phyloP scores from a whole-genome alignment of 495 filamentous ascomycete species.

The Trichocladium antarcticum region DNA sequence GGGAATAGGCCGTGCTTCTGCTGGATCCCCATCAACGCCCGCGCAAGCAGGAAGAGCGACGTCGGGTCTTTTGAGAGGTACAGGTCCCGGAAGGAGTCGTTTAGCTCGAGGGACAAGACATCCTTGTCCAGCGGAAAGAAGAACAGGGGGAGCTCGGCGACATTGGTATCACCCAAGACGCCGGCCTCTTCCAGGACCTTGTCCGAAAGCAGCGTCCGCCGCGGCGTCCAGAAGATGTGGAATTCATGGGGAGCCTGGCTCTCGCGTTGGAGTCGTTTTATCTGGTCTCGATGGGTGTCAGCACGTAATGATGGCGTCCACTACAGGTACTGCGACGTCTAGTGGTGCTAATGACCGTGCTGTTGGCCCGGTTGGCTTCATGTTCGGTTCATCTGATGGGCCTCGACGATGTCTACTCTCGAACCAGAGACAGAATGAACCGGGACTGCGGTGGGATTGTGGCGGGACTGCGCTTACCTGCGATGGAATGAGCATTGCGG shows the following conservation, averaged over 20 bases:
- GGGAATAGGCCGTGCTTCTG: constrained; percentile 88
- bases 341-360: constrained; percentile 16
- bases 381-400: constrained; percentile 18
- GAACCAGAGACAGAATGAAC: constrained; percentile 13
- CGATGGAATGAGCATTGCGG: constrained; percentile 67
- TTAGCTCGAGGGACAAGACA: constrained; percentile 80
- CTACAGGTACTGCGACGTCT: background rate
- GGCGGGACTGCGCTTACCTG: constrained; percentile 51
- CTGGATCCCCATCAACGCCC: constrained; percentile 92
- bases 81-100: constrained; percentile 74
- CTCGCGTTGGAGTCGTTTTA: constrained; percentile 75
- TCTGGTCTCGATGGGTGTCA: constrained; percentile 58
- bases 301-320: constrained; percentile 18
- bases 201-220: constrained; percentile 83
- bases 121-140: constrained; percentile 90
- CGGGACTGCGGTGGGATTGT: background rate
- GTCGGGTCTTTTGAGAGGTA: constrained; percentile 89
- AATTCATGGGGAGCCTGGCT: constrained; percentile 87
- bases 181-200: constrained; percentile 87
- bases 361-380: constrained; percentile 15
- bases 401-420: constrained; percentile 20
- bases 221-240: constrained; percentile 83
- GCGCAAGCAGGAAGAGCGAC: constrained; percentile 72
- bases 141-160: constrained; percentile 72
- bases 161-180: constrained; percentile 82